Evolutionary conservation across 164 flowering plant genomes (phyloP), one percentile per base, ranked within the genome.

Genomic region (Brasenia schreberi): DNA sequence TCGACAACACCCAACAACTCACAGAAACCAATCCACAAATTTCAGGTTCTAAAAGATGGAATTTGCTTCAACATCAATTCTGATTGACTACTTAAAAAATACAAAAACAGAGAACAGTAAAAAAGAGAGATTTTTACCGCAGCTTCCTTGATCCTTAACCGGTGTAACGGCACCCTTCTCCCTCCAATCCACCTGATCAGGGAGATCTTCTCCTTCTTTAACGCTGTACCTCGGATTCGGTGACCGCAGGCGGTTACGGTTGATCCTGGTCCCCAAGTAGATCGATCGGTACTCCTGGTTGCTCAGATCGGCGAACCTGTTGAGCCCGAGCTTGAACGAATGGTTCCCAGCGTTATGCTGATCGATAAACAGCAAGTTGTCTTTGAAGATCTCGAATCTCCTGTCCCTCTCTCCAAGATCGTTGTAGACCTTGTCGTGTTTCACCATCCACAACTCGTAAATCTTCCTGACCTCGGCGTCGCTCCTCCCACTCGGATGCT

Each of bases 171-270:
- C 96, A 6, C 97, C 98, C 63, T 83, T 67, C 70, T 76, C 68
- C 79, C 97, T 86, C 97, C 98, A 93, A 70, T 93, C 97, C 52
- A 90, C 79, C 67, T 74, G 80, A 0, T 90, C 89, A 71, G 96
- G 98, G 80, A 88, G 64, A 42, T 53, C 68, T 5, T 88, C 96
- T 14, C 90, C 90, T n/a, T 59, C 83, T 5, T 71, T 77, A 0
- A 72, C 67, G 61, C 69, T 76, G 62, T 85, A 89, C 18, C 95
- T 77, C 7, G 72, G 73, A 67, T 83, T 87, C 64, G 49, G 77
- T 14, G 65, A 42, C 59, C 65, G 67, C 4, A 68, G 44, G 0
- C 87, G 75, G 62, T 68, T 74, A 0, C 81, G 23, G 33, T 83
- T 85, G 16, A 63, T 66, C 74, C 78, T 82, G 7, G 81, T 74